Evolutionary conservation across 2,329 filamentous ascomycete genomes (phyloP), one percentile per base, ranked within the genome.

Genomic region (Sarocladium kiliense): DNA sequence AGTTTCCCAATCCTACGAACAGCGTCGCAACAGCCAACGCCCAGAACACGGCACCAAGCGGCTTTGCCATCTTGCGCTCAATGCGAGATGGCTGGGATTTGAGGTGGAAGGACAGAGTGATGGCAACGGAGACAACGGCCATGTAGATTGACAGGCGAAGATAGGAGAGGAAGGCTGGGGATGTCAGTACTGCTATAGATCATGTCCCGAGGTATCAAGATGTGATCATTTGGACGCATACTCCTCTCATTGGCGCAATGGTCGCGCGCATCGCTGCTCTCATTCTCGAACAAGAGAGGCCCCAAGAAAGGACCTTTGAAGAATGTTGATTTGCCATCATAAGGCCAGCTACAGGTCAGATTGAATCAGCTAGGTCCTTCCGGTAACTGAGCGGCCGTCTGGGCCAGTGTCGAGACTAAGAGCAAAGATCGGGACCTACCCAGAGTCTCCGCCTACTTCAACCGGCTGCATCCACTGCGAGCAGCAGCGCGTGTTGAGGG

Each of bases 101-200:
- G 51, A 99, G 79, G 66, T 99, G 93, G 69, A 99, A 99, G 14
- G 90, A 96, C 53, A 97, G 79, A 10, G 96, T 85, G 61, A 99
- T 96, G 53, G 94, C 93, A 30, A 96, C 82, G 26, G 89, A 84
- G 9, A 97, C 91, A 53, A 99, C 78, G 60, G 91, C 85, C 81
- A 97, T 92, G 74, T 96, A 96, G 63, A 96, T 83, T 30, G 89
- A 86, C 2, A 97, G 81, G 3, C 92, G 86, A 19, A 97, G 83
- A 80, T 94, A 97, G 2, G 93, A 94, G 26, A 97, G 85, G 66
- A 97, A 97, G 0, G 83, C 80, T 84, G 59, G 6, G 3, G 1
- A 30, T 5, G 23, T 53, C 25, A 37, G 32, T 45, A 21, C 10
- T 9, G 30, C 30, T 9, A 9, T 7, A 34, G 30, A 34, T 34